These are phyloP conservation scores for Fraxinus platypoda DNA, from an alignment of 305 asterid genomes.

Conservation along the genomic window DNA sequence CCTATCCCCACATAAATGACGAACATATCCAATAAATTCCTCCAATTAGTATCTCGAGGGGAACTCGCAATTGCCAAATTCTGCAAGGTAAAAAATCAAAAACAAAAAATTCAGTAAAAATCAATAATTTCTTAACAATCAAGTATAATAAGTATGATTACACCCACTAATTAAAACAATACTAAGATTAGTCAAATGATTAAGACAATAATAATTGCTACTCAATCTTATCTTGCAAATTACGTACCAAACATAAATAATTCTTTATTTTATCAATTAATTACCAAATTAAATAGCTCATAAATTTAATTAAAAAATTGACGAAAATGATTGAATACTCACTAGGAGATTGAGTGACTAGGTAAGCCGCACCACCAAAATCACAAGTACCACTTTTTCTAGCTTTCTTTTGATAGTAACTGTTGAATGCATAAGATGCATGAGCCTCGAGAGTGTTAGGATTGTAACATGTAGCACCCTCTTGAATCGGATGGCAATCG, in stretches of 20 bases:
- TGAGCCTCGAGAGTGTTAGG: conserved; percentile 59
- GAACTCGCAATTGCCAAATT: conserved; percentile 52
- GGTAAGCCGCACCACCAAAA: conserved; percentile 68
- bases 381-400: conserved; percentile 57
- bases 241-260: neutral
- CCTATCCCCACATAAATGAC: neutral
- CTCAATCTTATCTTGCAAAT: neutral
- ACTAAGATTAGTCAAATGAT: neutral
- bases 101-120: neutral
- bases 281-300: neutral
- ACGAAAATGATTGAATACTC: conserved; percentile 26
- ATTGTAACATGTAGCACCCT: conserved; percentile 63
- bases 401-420: conserved; percentile 60
- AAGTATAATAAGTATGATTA: neutral
- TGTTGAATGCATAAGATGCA: conserved; percentile 77
- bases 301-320: neutral
- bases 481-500: conserved; percentile 72
- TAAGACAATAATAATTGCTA: neutral
- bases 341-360: conserved; percentile 69
- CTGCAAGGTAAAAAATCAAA: conserved; percentile 33
- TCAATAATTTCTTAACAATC: neutral
- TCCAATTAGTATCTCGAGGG: conserved; percentile 34
- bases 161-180: neutral
- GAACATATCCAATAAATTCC: neutral
- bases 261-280: neutral